phyloP scores from a whole-genome alignment of 2,329 filamentous ascomycete species.

The Ustilaginoidea virens region DNA sequence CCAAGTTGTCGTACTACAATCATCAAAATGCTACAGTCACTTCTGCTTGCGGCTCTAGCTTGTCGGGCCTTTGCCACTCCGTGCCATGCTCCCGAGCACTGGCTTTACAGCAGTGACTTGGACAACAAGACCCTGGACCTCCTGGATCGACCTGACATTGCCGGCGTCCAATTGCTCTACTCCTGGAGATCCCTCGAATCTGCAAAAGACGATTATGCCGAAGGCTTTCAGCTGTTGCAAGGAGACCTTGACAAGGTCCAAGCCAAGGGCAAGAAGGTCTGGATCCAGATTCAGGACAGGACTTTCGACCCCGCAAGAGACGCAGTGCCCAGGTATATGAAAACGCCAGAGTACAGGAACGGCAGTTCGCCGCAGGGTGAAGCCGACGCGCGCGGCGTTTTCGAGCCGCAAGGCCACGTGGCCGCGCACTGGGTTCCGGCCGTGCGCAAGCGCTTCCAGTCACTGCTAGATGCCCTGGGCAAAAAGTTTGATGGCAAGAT shows the following conservation, averaged over 20 bases:
- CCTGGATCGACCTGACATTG: constrained; percentile 6
- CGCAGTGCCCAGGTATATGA: constrained; percentile 8
- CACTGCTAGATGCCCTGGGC: constrained; percentile 6
- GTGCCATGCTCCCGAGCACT: too few species aligned
- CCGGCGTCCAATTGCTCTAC: constrained; percentile 6
- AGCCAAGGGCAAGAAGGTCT: constrained; percentile 9
- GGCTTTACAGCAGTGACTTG: too few species aligned
- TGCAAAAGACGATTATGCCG: not conserved
- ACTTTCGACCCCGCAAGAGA: constrained; percentile 5
- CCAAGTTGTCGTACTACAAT: too few species aligned
- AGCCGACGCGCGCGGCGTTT: constrained; percentile 3
- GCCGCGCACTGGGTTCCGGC: constrained; percentile 1
- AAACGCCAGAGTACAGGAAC: constrained; percentile 8
- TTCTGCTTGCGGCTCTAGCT: too few species aligned
- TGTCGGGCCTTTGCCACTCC: too few species aligned
- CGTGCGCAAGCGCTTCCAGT: constrained; percentile 7
- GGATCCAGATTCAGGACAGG: constrained; percentile 10
- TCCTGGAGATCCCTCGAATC: constrained; percentile 7
- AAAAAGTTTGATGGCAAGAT: constrained; percentile 8
- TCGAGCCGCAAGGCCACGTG: not conserved
- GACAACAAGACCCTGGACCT: too few species aligned
- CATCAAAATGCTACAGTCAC: too few species aligned
- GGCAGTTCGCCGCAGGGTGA: constrained; percentile 8
- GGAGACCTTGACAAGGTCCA: constrained; percentile 15
- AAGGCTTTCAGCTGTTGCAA: not conserved